Conservation (phyloP, 176 grass and related monocot species). For the Hordeum marinum region DNA sequence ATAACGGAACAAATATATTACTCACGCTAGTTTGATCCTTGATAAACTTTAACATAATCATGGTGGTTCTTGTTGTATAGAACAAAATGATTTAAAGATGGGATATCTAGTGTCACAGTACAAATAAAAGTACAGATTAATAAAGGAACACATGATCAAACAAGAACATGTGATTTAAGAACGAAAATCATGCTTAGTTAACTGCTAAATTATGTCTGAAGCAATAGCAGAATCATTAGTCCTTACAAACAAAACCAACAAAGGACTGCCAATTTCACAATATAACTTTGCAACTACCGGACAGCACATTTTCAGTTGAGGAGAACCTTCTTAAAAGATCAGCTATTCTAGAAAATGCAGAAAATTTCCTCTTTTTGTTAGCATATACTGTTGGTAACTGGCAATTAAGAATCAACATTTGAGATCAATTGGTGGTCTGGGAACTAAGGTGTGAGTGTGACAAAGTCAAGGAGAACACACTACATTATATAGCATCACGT, state of each 20-base stretch:
- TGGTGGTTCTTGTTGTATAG: neutral
- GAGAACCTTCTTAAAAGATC: slow-evolving; percentile 5
- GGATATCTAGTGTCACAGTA: neutral
- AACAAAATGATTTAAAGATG: neutral
- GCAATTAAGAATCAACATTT: neutral
- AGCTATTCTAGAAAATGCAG: slow-evolving; percentile 4
- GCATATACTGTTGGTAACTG: neutral
- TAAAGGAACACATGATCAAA: neutral
- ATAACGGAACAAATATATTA: neutral
- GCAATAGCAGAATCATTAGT: neutral
- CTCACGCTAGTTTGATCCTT: neutral
- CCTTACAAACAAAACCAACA: neutral
- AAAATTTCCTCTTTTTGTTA: neutral
- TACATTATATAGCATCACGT: neutral
- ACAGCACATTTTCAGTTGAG: neutral
- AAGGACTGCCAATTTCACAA: neutral
- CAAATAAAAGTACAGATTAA: neutral
- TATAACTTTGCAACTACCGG: neutral
- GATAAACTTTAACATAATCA: neutral
- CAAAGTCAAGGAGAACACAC: neutral
- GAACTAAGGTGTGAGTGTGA: neutral
- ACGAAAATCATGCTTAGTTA: neutral
- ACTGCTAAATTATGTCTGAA: neutral
- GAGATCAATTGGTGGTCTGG: neutral
- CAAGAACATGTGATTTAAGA: neutral